Evolutionary conservation across 495 filamentous ascomycete genomes (phyloP), one percentile per base, ranked within the genome.

Genomic region (Penicillium goetzii): DNA sequence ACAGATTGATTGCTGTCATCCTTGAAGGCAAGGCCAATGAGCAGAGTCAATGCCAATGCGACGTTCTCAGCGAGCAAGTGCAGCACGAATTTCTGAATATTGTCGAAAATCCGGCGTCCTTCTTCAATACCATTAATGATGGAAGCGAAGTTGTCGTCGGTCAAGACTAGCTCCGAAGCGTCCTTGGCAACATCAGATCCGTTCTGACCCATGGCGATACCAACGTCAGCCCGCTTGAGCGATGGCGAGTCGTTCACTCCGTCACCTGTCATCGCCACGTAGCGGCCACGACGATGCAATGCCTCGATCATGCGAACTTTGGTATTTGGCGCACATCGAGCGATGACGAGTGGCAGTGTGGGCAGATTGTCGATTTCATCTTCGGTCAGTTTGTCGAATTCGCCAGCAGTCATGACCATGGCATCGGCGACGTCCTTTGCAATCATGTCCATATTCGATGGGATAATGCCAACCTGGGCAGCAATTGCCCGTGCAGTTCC

Each of bases 151-250:
- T 93, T 93, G 72, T 94, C 92, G 62, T 92, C 89, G 0, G 88
- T 86, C 30, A 96, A 80, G 15, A 96, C 87, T 72, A 96, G 87
- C 63, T 92, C 89, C 0, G 90, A 89, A 3, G 92, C 92, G 68
- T 93, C 90, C 70, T 92, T 93, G n/a, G 92, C 89, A 23, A 94
- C 91, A 73, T 96, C 92, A 32, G 86, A 89, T 1, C 92, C 91
- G 17, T 84, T 80, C 56, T 87, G 80, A 34, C 89, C 90, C 89
- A 95, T 92, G 8, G 91, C 90, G 70, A 96, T 93, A 66, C 92
- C 92, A 38, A 95, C 85, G 74, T 96, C 91, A 19, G 92, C 90
- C 32, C 86, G 83, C 72, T 91, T 92, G 25, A 96, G 78, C 1
- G 90, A 90, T 2, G 92, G 91, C 4, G 90, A 88, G 73, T 95